Evolutionary conservation across 2,329 filamentous ascomycete species (phyloP).

Genomic region (Aschersonia sp.): DNA sequence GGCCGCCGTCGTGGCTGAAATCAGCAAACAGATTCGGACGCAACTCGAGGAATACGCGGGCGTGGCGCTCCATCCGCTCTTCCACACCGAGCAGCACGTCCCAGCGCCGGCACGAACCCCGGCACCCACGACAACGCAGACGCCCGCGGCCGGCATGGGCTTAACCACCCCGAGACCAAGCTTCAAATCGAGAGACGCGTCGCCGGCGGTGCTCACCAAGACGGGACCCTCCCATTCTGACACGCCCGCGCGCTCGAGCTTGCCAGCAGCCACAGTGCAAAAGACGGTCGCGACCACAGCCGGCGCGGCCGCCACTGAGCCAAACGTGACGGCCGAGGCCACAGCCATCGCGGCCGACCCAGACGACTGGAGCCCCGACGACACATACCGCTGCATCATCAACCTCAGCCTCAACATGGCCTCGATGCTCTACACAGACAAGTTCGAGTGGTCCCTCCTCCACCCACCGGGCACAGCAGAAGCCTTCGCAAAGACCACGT

Average conservation of each 20-base stretch:
- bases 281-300: not conserved
- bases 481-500: slow-evolving; percentile 82
- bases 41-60: slow-evolving; percentile 94
- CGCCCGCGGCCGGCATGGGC: no score
- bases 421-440: slow-evolving; percentile 87
- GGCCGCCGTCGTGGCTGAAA: slow-evolving; percentile 55
- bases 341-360: slow-evolving; percentile 45
- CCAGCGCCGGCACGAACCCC: slow-evolving; percentile 9
- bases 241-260: slow-evolving; percentile 40
- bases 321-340: slow-evolving; percentile 56
- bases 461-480: slow-evolving; percentile 88
- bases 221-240: slow-evolving; percentile 32
- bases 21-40: slow-evolving; percentile 86
- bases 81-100: slow-evolving; percentile 44
- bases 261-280: slow-evolving; percentile 19
- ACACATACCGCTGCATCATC: slow-evolving; percentile 88
- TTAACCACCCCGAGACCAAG: slow-evolving; percentile 8
- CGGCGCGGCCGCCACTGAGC: slow-evolving; percentile 19
- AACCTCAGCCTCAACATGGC: slow-evolving; percentile 82
- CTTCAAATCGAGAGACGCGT: slow-evolving; percentile 22
- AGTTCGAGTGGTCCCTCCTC: slow-evolving; percentile 92
- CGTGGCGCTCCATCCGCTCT: slow-evolving; percentile 83
- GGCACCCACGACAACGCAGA: slow-evolving; percentile 7
- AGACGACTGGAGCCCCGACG: slow-evolving; percentile 75
- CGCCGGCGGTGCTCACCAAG: slow-evolving; percentile 17